Base-by-base conservation (phyloP, 352 stramenopile species). In the Phytophthora pisi region DNA sequence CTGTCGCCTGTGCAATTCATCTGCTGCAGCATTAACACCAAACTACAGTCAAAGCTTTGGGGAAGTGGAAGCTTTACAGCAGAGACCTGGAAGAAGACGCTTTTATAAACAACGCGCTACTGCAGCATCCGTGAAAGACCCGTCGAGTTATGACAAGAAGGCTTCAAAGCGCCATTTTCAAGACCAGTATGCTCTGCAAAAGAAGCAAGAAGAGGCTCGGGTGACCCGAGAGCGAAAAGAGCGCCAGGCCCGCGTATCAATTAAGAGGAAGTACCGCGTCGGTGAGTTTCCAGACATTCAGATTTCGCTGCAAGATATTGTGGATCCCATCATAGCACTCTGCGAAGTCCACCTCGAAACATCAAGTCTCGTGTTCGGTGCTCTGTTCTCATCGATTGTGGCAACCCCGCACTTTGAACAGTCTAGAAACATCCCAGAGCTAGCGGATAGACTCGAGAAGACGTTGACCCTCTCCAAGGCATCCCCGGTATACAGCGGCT, bases 201-300 rank as follows among this genome's bases (percentile, higher is more conserved):
- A 81, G 36, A 90, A 82, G 31, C 72, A 75, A 6, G 56, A 89
- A 61, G 79, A 86, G 70, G 86, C 84, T 15, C 68, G 72, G n/a
- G 31, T 68, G 10, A 89, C 76, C 53, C 74, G 77, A 16, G 77
- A 88, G 55, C 69, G 72, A 15, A 81, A 74, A 18, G 72, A 83
- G 42, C 75, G 82, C 2, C 71, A 81, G 16, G 71, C 86, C 49
- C 68, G 84, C 40, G 85, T 95, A 2, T 72, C 72, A 2, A 88
- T 95, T 36, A 82, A 79, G 52, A 68, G 88, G n/a, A 84, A 75
- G 24, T 95, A 95, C 46, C 76, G 88, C 5, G 55, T 75, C 10
- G 88, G 88, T 1, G 82, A 93, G 18, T 90, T 84, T 61, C 87
- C 88, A 23, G 88, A 95, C 47, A 95, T 95, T 62, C 77, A 93